Evolutionary conservation across 129 eudicot genomes (phyloP), one percentile per base, ranked within the genome.

Genomic region (Saussurea involucrata): DNA sequence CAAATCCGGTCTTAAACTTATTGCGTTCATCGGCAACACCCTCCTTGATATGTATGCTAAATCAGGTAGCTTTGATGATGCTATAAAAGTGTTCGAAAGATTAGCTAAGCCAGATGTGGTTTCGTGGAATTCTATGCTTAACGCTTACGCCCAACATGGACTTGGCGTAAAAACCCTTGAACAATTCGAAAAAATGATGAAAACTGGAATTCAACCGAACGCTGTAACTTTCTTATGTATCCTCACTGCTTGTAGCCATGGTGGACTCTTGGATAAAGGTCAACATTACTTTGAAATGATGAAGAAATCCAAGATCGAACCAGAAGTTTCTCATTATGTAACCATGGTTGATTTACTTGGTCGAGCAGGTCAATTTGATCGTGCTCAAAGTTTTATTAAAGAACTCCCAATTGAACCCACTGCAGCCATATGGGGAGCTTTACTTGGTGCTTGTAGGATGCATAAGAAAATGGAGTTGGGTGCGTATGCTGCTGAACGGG

Each of bases 1-100:
- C 29, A 90, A 92, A 70, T 84, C 85, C 0, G 97, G 97, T 71
- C 60, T 84, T 36, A 80, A 81, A 76, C 93, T 83, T 58, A 18
- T 90, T 81, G 93, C 89, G 76, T 90, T 80, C 80, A 71, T 90
- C 24, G 97, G 96, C 4, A 84, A 92, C 78, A 92, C 96, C 2
- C 93, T 92, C 64, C 86, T 92, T 69, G 93, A 90, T 63, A 92
- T 92, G 98, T 90, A 92, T 80, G 90, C 85, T 8, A 92, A 92
- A 76, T 80, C 92, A 3, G 98, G 98, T 24, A 88, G 92, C 68
- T 86, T 90, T 77, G 74, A 81, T 77, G 98, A 88, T 83, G 90
- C 98, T 5, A 83, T 82, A 72, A 79, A 80, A 46, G 94, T 92
- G 13, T 92, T 92, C 24, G 32, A 83, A 69, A 75, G 96, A 65